phyloP scores from a whole-genome alignment of 2,329 filamentous ascomycete genomes.

The Aspergillus costaricaensis region DNA sequence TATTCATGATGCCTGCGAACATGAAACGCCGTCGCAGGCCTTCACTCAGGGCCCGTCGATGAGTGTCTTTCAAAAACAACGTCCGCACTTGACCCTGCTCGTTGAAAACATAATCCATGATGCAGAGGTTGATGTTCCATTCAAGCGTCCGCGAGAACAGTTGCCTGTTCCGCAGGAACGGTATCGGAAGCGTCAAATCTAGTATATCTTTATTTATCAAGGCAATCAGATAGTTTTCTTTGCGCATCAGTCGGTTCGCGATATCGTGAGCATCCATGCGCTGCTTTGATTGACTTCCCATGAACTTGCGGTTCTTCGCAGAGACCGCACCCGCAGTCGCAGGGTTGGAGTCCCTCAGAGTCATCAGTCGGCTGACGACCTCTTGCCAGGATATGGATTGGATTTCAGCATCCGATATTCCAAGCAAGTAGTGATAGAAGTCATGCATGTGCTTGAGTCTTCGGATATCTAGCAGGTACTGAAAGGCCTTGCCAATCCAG shows the following conservation, averaged over 20 bases:
- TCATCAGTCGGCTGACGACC: constrained; percentile 81
- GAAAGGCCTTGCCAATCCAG: constrained; percentile 77
- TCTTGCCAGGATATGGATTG: constrained; percentile 95
- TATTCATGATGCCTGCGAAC: constrained; percentile 81
- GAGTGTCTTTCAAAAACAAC: constrained; percentile 80
- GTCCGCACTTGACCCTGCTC: constrained; percentile 83
- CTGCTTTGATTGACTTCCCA: constrained; percentile 87
- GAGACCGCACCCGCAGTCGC: constrained; percentile 68
- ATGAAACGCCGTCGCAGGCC: constrained; percentile 76
- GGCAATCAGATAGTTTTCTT: constrained; percentile 95
- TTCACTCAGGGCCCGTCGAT: constrained; percentile 74
- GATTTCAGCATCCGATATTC: constrained; percentile 82
- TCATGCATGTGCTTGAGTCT: constrained; percentile 76
- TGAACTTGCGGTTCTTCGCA: constrained; percentile 60
- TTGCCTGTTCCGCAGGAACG: constrained; percentile 75
- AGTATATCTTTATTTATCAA: constrained; percentile 96
- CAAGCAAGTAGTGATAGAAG: constrained; percentile 80
- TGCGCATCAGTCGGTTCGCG: constrained; percentile 92
- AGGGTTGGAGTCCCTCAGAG: constrained; percentile 81
- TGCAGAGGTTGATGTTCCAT: constrained; percentile 87
- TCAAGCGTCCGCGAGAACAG: constrained; percentile 87
- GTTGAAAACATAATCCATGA: constrained; percentile 93
- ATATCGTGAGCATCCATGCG: constrained; percentile 95
- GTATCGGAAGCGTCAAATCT: constrained; percentile 81
- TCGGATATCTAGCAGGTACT: constrained; percentile 71